Percentiles rank a stretch among this genome's conserved stretches.
Conservation (phyloP, 352 stramenopile genomes). For the Phytopythium cucurbitacearum region DNA sequence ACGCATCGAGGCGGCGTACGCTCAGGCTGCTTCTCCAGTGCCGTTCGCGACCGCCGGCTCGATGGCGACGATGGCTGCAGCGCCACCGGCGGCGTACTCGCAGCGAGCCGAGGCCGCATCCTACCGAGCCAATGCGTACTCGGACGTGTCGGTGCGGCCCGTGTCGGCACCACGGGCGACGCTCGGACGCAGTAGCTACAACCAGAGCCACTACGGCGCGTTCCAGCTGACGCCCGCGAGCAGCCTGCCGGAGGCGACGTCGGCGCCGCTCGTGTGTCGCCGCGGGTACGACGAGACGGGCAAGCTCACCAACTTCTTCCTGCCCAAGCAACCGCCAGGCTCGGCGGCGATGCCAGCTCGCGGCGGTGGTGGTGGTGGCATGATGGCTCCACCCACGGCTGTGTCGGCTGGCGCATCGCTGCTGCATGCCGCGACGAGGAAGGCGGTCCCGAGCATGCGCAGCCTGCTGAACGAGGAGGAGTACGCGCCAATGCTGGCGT, state of each 20-base stretch:
- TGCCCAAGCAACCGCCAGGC: slow-evolving; percentile 34
- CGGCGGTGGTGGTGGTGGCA: neutral
- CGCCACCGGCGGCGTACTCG: slow-evolving; percentile 11
- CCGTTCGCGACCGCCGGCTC: slow-evolving; percentile 5
- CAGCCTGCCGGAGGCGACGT: slow-evolving; percentile 35
- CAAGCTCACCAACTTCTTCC: slow-evolving; percentile 74
- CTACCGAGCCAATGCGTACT: slow-evolving; percentile 58
- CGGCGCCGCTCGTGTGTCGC: slow-evolving; percentile 34
- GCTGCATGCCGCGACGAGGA: slow-evolving; percentile 19
- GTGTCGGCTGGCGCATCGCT: slow-evolving; percentile 1
- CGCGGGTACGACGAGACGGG: slow-evolving; percentile 73
- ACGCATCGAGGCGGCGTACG: slow-evolving; percentile 21
- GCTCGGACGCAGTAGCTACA: slow-evolving; percentile 53
- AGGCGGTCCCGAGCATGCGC: slow-evolving; percentile 46
- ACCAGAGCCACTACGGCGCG: slow-evolving; percentile 64
- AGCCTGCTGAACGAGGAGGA: slow-evolving; percentile 35
- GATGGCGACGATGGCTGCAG: slow-evolving; percentile 9
- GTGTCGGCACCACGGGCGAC: slow-evolving; percentile 24
- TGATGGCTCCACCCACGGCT: too few species aligned
- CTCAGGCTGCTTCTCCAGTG: slow-evolving; percentile 3
- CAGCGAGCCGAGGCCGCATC: slow-evolving; percentile 27
- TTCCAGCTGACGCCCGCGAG: slow-evolving; percentile 50
- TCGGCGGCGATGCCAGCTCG: neutral
- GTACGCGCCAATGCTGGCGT: slow-evolving; percentile 1
- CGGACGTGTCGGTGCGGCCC: slow-evolving; percentile 51